These are phyloP conservation scores for Earliella scabrosa DNA, from an alignment of 1,284 basidiomycete species.

Conservation along the genomic window DNA sequence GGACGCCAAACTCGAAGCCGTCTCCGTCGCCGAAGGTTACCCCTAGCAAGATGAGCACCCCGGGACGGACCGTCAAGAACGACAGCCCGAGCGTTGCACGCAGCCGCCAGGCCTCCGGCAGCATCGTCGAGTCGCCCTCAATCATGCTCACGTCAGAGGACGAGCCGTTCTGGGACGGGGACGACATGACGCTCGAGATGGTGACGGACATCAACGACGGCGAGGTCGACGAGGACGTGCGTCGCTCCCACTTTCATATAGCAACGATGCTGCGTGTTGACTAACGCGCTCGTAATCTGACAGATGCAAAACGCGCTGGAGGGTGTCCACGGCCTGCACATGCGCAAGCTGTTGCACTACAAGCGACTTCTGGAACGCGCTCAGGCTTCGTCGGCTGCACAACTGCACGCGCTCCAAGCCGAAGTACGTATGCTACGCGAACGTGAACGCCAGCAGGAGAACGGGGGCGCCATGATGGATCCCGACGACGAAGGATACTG, in stretches of 20 bases:
- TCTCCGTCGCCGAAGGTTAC: constrained; percentile 27
- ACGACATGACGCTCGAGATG: constrained; percentile 62
- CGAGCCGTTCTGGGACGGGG: constrained; percentile 41
- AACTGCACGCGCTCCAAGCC: constrained; percentile 79
- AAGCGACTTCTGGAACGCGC: constrained; percentile 77
- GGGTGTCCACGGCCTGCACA: constrained; percentile 59
- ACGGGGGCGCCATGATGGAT: constrained; percentile 18
- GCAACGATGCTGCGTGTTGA: constrained; percentile 2
- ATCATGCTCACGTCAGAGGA: constrained; percentile 25
- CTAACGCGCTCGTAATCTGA: neutral
- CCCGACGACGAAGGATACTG: constrained; percentile 49
- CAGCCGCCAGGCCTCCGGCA: constrained; percentile 19
- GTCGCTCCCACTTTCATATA: constrained; percentile 19
- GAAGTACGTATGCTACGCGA: constrained; percentile 64
- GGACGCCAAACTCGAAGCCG: constrained; percentile 24
- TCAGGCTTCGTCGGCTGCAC: constrained; percentile 74
- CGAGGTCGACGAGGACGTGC: constrained; percentile 70
- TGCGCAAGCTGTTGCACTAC: constrained; percentile 69
- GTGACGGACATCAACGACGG: constrained; percentile 70
- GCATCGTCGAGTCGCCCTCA: constrained; percentile 17
- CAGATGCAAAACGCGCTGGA: constrained; percentile 65
- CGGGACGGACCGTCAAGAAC: constrained; percentile 19
- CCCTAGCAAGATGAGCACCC: constrained; percentile 20
- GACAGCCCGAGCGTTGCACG: constrained; percentile 15
- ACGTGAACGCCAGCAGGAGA: constrained; percentile 35